A percentile compares a stretch with the other conserved stretches of the same genome.
phyloP scores from a whole-genome alignment of 176 grass and related monocot species.

The Triticum aestivum region IWGSC_CS_RefSeq_v2.1 NC_057794.1:577094093-577094592 shows the following conservation, averaged over 20 bases:
- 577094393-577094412: neutral
- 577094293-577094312: neutral
- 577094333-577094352: neutral
- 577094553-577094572: neutral
- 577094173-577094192: neutral
- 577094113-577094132: slow-evolving; percentile 55
- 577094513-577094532: neutral
- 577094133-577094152: slow-evolving; percentile 79
- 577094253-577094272: neutral
- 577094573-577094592: neutral
- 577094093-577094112: slow-evolving; percentile 90
- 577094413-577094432: slow-evolving; percentile 58
- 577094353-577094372: neutral
- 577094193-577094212: neutral
- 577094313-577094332: neutral
- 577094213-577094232: neutral
- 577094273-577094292: neutral
- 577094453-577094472: slow-evolving; percentile 64
- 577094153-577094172: slow-evolving; percentile 97
- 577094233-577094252: neutral
- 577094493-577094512: neutral
- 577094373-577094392: slow-evolving; percentile 1
- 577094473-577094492: slow-evolving; percentile 72
- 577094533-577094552: neutral
- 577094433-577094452: slow-evolving; percentile 76